Base-by-base conservation (phyloP, 768 basidiomycete species). In the Phlegmacium glaucopus region DNA sequence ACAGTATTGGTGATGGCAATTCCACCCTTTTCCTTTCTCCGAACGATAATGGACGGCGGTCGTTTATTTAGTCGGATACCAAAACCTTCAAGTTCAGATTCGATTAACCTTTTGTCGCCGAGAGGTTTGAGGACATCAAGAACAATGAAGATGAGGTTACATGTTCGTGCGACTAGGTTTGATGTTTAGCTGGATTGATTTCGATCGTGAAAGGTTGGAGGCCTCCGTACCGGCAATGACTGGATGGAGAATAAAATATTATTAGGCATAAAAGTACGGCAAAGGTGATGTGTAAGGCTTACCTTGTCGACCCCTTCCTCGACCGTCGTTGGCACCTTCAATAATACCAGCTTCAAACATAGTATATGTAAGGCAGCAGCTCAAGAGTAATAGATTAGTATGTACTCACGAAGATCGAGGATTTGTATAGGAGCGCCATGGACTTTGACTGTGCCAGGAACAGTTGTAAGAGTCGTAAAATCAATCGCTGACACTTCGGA, bases 41-140 rank as follows among this genome's bases (percentile, higher is more conserved):
- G 80, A 17, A 92, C 89, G 4, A 78, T 71, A 62, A 98, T 86
- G 15, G 85, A 78, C 46, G 95, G 96, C 2, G 95, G 92, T 53
- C 82, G 82, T 70, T 98, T 98, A 74, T 99, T 99, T 50, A 97
- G 72, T 41, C 94, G 79, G 57, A 97, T 96, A 9, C 95, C 96
- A 60, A 98, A 98, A n/a, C 94, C 93, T 75, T 99, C 96, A 50
- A 99, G 71, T 65, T 99, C 96, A 28, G 75, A 60, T 68, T 97
- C 93, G 48, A 99, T 91, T 58, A 96, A 71, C 48, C 78, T 87
- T 61, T 96, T 93, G 73, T 98, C 95, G 18, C 87, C 90, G 13
- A 98, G 80, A n/a, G 96, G 96, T 70, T 98, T 99, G 29, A 96
- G 80, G 22, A 99, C 96, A 60, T 99, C 96, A 41, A 99, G 81